phyloP scores from a whole-genome alignment of 2,329 filamentous ascomycete species.

The Coniochaeta sp. region DNA sequence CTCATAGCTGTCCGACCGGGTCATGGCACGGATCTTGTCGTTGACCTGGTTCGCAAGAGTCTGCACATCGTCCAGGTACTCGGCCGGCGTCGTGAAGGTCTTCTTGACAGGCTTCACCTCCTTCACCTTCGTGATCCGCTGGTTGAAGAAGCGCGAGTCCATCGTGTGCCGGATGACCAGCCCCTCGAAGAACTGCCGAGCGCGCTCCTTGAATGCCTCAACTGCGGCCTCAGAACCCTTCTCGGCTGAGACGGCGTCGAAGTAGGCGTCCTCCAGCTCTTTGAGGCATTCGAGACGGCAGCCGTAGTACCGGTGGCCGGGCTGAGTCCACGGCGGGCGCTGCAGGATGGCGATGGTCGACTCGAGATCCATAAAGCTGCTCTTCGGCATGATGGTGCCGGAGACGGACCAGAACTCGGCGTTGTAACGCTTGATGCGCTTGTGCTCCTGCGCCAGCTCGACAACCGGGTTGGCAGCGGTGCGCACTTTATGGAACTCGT shows the following conservation, averaged over 20 bases:
- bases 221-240: constrained; percentile 9
- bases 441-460: constrained; percentile 9
- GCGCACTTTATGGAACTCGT: constrained; percentile 14
- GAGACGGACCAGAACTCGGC: constrained; percentile 17
- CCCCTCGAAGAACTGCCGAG: constrained; percentile 10
- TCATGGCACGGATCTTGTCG: neutral
- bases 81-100: constrained; percentile 9
- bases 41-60: constrained; percentile 10
- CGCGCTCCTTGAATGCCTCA: constrained; percentile 7
- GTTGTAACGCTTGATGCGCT: constrained; percentile 7
- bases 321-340: constrained; percentile 9
- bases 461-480: constrained; percentile 4
- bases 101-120: constrained; percentile 7
- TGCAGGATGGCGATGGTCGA: constrained; percentile 8
- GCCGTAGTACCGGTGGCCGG: constrained; percentile 7
- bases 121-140: constrained; percentile 12
- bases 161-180: constrained; percentile 14
- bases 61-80: constrained; percentile 25
- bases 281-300: constrained; percentile 5
- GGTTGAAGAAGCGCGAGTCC: constrained; percentile 10
- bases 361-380: constrained; percentile 11
- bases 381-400: constrained; percentile 12
- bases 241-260: constrained; percentile 9
- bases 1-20: constrained; percentile 3
- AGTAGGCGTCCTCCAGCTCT: constrained; percentile 11